These are phyloP conservation scores for Nannochloropsis gaditana DNA, from an alignment of 108 stramenopile genomes.

Conservation along the genomic window DNA sequence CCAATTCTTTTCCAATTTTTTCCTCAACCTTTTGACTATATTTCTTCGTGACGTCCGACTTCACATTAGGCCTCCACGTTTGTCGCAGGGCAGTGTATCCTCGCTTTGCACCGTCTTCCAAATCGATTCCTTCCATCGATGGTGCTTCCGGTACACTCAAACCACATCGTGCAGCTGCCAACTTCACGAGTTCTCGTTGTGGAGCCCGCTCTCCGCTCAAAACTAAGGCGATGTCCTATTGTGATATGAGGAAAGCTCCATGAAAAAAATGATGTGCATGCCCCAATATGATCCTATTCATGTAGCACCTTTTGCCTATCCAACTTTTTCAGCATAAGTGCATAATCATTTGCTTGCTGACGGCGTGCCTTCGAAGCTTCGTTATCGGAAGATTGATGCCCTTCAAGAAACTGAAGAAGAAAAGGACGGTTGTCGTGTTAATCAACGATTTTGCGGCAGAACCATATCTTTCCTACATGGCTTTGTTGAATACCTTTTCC, in stretches of 20 bases:
- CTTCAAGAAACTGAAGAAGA: neutral
- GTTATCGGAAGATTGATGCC: neutral
- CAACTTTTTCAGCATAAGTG: neutral
- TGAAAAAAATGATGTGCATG: too few relatives aligned
- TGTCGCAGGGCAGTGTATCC: conserved; percentile 7
- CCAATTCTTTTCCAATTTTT: neutral
- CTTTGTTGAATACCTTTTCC: neutral
- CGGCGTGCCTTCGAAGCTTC: neutral
- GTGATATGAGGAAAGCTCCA: neutral
- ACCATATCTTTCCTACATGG: neutral
- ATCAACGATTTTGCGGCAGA: neutral
- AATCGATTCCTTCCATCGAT: neutral
- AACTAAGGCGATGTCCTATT: neutral
- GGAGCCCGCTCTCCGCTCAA: conserved; percentile 1
- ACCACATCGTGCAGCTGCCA: conserved; percentile 11
- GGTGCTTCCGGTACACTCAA: neutral
- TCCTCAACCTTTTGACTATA: neutral
- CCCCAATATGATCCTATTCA: neutral
- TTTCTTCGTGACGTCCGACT: conserved; percentile 15
- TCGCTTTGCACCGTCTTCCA: neutral
- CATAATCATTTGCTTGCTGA: neutral
- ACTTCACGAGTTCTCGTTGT: conserved; percentile 11
- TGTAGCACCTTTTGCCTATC: conserved; percentile 5
- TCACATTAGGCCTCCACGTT: neutral
- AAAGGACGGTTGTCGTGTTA: neutral